Evolutionary conservation across 495 filamentous ascomycete species (phyloP), one percentile per base, ranked within the genome.

Genomic region (Talaromyces liani): DNA sequence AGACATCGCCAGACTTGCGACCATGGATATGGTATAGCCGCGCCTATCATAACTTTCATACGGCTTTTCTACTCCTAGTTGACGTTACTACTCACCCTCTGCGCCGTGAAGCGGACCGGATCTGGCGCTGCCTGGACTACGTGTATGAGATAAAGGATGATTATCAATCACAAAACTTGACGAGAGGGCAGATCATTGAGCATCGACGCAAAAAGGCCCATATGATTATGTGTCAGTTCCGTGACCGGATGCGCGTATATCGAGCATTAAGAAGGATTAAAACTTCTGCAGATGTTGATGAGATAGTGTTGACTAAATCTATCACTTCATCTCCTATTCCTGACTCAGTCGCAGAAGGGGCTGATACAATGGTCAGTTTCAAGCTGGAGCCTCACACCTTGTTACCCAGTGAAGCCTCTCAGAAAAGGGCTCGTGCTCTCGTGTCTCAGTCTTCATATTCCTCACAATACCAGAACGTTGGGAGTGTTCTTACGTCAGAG

Each of bases 61-160:
- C 65, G 16, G 78, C 80, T 4, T 67, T 82, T 2, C 73, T 82
- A 12, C 68, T 83, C 41, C 65, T 82, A 12, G 65, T 72, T 22
- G 81, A 84, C 65, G 63, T 82, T n/a, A 87, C 82, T 69, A 80
- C 80, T 24, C 79, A 80, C 58, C 85, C 86, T 1, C 72, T 82
- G 63, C 77, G 79, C 58, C 74, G 72, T 60, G 75, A 85, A 51
- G 85, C 85, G 22, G 77, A 80, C 33, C 79, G 87, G 27, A 87
- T 90, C 56, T 91, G 88, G 88, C 72, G 75, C 6, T 88, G 85
- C 63, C 76, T 91, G 10, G 87, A 91, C 67, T 90, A 86, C 69
- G 85, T 88, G 53, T 91, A 90, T 66, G 79, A 65, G 65, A 29
- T 53, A 16, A 31, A 58, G 6, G 39, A 41, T 9, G n/a, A 39